Base-by-base conservation (phyloP, 2,329 filamentous ascomycete genomes). In the Aureobasidium vineae region DNA sequence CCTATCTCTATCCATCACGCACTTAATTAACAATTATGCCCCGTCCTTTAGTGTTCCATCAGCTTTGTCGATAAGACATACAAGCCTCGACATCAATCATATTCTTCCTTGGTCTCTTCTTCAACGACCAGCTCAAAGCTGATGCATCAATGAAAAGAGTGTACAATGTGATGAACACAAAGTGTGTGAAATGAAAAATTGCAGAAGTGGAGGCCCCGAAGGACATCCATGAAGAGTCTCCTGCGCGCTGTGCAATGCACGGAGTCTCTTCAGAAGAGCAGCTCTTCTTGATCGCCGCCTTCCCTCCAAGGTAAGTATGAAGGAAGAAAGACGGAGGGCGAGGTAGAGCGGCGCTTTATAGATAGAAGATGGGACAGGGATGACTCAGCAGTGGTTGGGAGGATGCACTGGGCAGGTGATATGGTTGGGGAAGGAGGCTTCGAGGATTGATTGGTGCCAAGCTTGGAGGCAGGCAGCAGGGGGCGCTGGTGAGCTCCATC, bases 181-280 rank as follows among this genome's bases (percentile, higher is more conserved):
- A 36, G 41, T 61, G n/a, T 23, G 16, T 38, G 43, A 61, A 31
- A 56, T 38, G 33, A 66, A 66, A 59, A 66, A 66, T 66, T 66
- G 15, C 64, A n/a, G 43, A 52, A 3, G 52, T 43, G 3, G 33
- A 66, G 64, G 33, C 64, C 66, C 66, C 59, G 59, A 45, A 67
- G 59, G 59, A 67, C 41, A 67, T 63, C 40, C 7, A 50, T 57
- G 36, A 26, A 53, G 21, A 43, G 26, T 33, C 66, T 33, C 45
- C 66, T 41, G 57, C 66, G 59, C 66, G 66, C 66, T 67, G 66
- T 67, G 66, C 66, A 67, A 67, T 67, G 66, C 59, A 67, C 57
- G 66, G 41, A 49, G 53, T 57, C 26, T 36, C 43, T 66, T 26
- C 45, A 52, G 64, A 53, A 11, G 6, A 5, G 41, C 33, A 36